phyloP scores from a whole-genome alignment of 1,284 basidiomycete genomes.

The Heterobasidion occidentale region DNA sequence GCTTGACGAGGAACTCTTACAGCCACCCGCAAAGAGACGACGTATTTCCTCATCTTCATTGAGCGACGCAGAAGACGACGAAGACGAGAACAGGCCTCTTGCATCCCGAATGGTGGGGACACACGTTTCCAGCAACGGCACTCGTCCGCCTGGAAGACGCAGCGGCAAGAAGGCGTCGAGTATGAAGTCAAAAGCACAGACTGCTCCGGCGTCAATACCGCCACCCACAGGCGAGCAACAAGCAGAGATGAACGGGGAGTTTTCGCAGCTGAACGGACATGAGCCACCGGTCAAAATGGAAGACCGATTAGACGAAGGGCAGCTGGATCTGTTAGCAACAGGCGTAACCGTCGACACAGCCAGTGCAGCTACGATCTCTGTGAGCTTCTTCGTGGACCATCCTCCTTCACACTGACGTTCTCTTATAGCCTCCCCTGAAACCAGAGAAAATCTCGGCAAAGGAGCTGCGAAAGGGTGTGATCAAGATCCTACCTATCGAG shows the following conservation, averaged over 20 bases:
- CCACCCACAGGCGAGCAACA: slow-evolving; percentile 32
- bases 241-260: slow-evolving; percentile 35
- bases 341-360: slow-evolving; percentile 72
- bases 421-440: slow-evolving; percentile 35
- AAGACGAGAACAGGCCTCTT: slow-evolving; percentile 55
- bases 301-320: slow-evolving; percentile 69
- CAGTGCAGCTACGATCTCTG: slow-evolving; percentile 37
- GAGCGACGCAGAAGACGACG: slow-evolving; percentile 25
- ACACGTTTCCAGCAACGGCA: slow-evolving; percentile 5
- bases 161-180: slow-evolving; percentile 49
- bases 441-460: slow-evolving; percentile 74
- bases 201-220: slow-evolving; percentile 30
- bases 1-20: slow-evolving; percentile 24
- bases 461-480: slow-evolving; percentile 81
- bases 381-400: slow-evolving; percentile 22
- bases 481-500: slow-evolving; percentile 81
- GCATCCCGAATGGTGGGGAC: slow-evolving; percentile 35
- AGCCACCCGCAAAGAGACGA: slow-evolving; percentile 24
- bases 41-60: slow-evolving; percentile 17
- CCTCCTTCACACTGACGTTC: slow-evolving; percentile 1
- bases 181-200: slow-evolving; percentile 53
- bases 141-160: slow-evolving; percentile 25
- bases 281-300: slow-evolving; percentile 62
- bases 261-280: slow-evolving; percentile 29
- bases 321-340: slow-evolving; percentile 67